phyloP scores from a whole-genome alignment of 2,329 filamentous ascomycete species.

The Echinosphaeria canescens region DNA sequence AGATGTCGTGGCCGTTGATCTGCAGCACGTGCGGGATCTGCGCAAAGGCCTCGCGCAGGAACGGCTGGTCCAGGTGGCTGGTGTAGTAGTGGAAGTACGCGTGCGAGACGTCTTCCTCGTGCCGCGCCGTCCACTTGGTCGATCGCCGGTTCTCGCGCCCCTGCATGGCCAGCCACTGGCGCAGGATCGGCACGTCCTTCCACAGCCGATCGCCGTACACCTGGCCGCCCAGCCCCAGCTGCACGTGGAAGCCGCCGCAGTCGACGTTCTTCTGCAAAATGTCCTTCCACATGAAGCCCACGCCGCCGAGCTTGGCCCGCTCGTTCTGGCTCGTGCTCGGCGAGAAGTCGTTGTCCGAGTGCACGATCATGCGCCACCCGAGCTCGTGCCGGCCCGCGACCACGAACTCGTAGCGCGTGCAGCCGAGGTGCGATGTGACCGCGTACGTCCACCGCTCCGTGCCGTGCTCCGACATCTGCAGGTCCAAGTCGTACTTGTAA shows the following conservation, averaged over 20 bases:
- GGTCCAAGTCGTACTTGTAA: slow-evolving; percentile 80
- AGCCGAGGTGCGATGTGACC: slow-evolving; percentile 88
- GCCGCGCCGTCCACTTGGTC: slow-evolving; percentile 76
- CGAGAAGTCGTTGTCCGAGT: slow-evolving; percentile 92
- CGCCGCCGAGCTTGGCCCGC: slow-evolving; percentile 63
- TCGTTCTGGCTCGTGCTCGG: slow-evolving; percentile 74
- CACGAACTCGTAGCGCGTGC: slow-evolving; percentile 94
- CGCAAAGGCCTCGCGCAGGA: slow-evolving; percentile 83
- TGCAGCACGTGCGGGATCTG: slow-evolving; percentile 90
- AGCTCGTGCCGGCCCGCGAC: slow-evolving; percentile 80
- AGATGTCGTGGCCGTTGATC: slow-evolving; percentile 95
- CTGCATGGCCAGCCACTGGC: slow-evolving; percentile 86
- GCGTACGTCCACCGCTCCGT: slow-evolving; percentile 93
- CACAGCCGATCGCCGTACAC: slow-evolving; percentile 91
- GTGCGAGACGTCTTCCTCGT: slow-evolving; percentile 88
- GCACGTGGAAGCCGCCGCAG: slow-evolving; percentile 86
- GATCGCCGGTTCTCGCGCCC: slow-evolving; percentile 87
- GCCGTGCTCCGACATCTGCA: slow-evolving; percentile 68
- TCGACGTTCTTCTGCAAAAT: slow-evolving; percentile 95
- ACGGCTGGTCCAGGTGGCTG: slow-evolving; percentile 93
- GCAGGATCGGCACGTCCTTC: slow-evolving; percentile 85
- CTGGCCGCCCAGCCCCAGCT: slow-evolving; percentile 80
- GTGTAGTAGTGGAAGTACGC: slow-evolving; percentile 99
- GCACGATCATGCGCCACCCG: slow-evolving; percentile 88
- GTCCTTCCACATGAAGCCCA: slow-evolving; percentile 98